These are phyloP conservation scores for Trichophyton benhamiae DNA, from an alignment of 2,329 filamentous ascomycete genomes.

Conservation along the genomic window DNA sequence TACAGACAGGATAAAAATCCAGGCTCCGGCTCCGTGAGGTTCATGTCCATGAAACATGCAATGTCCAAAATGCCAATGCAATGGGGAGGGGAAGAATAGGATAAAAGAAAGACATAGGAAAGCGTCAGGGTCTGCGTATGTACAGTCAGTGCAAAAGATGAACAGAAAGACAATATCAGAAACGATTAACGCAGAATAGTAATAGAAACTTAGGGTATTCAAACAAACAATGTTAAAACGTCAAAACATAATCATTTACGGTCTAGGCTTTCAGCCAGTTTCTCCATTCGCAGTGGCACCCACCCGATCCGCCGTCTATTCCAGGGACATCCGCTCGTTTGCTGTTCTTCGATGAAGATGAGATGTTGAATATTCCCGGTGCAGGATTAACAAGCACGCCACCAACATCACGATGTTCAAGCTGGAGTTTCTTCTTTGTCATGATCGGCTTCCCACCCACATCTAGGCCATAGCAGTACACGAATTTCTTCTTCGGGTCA, in stretches of 20 bases:
- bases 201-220: not conserved
- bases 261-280: conserved; percentile 30
- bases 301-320: conserved; percentile 48
- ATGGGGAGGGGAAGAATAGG: not conserved
- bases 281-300: conserved; percentile 48
- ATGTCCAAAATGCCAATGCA: not conserved
- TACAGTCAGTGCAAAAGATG: not conserved
- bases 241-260: not conserved
- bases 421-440: conserved; percentile 35
- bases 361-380: conserved; percentile 31
- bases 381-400: conserved; percentile 42
- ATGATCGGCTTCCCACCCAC: conserved; percentile 30
- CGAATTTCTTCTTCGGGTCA: conserved; percentile 39
- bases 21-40: not conserved
- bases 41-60: not conserved
- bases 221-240: not conserved
- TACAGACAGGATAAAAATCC: not conserved
- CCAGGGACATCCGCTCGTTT: conserved; percentile 16
- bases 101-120: not conserved
- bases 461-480: conserved; percentile 50
- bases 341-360: conserved; percentile 3
- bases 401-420: conserved; percentile 42
- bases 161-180: not conserved
- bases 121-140: not conserved
- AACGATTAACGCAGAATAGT: not conserved